Evolutionary conservation across 768 basidiomycete species (phyloP).

Genomic region (Rhodotorula taiwanensis): DNA sequence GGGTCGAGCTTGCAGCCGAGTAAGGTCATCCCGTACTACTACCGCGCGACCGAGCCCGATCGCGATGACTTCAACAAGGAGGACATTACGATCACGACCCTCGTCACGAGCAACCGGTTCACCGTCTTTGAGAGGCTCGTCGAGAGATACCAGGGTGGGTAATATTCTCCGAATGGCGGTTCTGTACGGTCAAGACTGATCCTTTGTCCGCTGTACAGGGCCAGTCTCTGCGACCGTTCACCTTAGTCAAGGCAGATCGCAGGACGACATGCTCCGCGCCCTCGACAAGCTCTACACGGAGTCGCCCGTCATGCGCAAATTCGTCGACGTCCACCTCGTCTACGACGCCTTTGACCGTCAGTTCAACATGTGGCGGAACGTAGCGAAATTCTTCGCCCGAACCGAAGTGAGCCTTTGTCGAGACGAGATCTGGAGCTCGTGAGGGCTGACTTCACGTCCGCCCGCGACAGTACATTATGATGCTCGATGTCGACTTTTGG

Average conservation of each 20-base stretch:
- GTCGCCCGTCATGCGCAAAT: slow-evolving; percentile 58
- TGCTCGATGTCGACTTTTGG: slow-evolving; percentile 85
- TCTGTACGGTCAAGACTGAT: no score
- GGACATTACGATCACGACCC: slow-evolving; percentile 77
- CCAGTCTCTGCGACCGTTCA: slow-evolving; percentile 81
- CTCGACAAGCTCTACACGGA: slow-evolving; percentile 63
- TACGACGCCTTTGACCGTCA: slow-evolving; percentile 67
- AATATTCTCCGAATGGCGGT: not conserved
- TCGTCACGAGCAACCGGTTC: slow-evolving; percentile 73
- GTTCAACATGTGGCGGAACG: slow-evolving; percentile 85
- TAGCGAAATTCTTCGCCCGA: slow-evolving; percentile 72
- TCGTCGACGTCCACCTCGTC: slow-evolving; percentile 79
- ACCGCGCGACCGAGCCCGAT: slow-evolving; percentile 54
- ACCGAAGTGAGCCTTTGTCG: slow-evolving; percentile 50
- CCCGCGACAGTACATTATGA: slow-evolving; percentile 58
- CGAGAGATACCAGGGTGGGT: slow-evolving; percentile 65
- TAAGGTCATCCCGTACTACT: slow-evolving; percentile 73
- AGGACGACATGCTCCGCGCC: slow-evolving; percentile 53
- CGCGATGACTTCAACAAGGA: slow-evolving; percentile 50
- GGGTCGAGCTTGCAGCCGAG: slow-evolving; percentile 53
- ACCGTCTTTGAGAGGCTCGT: slow-evolving; percentile 65
- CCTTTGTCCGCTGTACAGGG: slow-evolving; percentile 52
- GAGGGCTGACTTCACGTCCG: not conserved
- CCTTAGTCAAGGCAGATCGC: slow-evolving; percentile 49
- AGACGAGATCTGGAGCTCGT: not conserved